Evolutionary conservation across 169 alveolate genomes (phyloP).

Genomic region (Babesia ovis): DNA sequence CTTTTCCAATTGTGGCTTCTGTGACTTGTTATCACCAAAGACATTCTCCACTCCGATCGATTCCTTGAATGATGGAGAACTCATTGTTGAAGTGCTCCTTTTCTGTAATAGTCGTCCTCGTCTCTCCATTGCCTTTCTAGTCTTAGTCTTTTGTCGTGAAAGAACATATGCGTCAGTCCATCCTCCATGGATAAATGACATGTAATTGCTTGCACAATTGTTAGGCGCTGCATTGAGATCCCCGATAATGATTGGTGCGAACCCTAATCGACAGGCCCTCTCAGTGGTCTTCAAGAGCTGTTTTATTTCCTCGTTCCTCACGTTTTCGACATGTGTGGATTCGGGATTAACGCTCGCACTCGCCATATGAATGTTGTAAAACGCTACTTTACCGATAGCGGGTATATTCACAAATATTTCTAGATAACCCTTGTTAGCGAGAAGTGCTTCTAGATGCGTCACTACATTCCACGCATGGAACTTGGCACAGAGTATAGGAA

Average conservation of each 20-base stretch:
- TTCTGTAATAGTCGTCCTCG: not conserved
- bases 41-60: conserved; percentile 26
- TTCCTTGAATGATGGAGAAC: not conserved
- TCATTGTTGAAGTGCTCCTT: not conserved
- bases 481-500: conserved; percentile 81
- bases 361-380: conserved; percentile 87
- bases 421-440: conserved; percentile 86
- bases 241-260: conserved; percentile 86
- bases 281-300: conserved; percentile 82
- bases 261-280: conserved; percentile 80
- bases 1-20: conserved; percentile 34
- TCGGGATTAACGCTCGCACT: conserved; percentile 89
- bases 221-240: conserved; percentile 89
- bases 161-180: conserved; percentile 84
- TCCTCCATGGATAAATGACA: conserved; percentile 82
- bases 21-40: conserved; percentile 18
- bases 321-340: conserved; percentile 81
- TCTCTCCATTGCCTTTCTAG: not conserved
- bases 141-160: conserved; percentile 19
- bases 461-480: conserved; percentile 85
- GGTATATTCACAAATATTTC: conserved; percentile 86
- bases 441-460: conserved; percentile 83
- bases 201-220: conserved; percentile 85
- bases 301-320: conserved; percentile 83
- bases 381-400: conserved; percentile 78